Percentiles rank a stretch among this genome's conserved stretches.
Conservation (phyloP, 169 alveolate genomes). For the Cryptosporidium felis region DNA sequence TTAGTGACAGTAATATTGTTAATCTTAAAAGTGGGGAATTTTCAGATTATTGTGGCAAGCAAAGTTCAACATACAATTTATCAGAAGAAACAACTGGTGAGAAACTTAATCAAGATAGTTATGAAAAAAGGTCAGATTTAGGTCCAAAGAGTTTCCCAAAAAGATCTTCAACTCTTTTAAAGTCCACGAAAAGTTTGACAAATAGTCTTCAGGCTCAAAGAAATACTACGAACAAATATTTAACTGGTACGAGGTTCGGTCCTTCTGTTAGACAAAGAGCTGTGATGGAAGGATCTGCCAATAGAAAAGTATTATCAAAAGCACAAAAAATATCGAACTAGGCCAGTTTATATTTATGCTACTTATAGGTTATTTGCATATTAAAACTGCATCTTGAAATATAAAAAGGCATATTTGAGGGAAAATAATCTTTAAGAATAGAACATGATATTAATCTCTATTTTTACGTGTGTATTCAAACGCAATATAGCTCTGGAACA, state of each 20-base stretch:
- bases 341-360: not conserved
- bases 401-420: too few relatives aligned
- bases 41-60: too few relatives aligned
- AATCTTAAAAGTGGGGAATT: not conserved
- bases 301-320: not conserved
- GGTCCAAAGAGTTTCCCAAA: not conserved
- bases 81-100: too few relatives aligned
- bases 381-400: not conserved
- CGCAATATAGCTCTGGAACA: too few relatives aligned
- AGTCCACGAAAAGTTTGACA: slow-evolving; percentile 25
- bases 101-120: not conserved
- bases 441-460: too few relatives aligned
- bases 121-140: not conserved
- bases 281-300: not conserved
- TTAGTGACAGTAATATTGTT: slow-evolving; percentile 10
- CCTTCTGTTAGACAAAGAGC: slow-evolving; percentile 31
- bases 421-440: too few relatives aligned
- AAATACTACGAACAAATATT: not conserved
- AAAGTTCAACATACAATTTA: too few relatives aligned
- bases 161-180: slow-evolving; percentile 45
- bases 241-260: slow-evolving; percentile 70
- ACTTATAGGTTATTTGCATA: not conserved
- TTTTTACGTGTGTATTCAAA: too few relatives aligned
- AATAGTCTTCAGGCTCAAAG: slow-evolving; percentile 53
- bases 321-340: not conserved